Evolutionary conservation across 805 yeast genomes (phyloP), one percentile per base, ranked within the genome.

Genomic region (Ogataea trehaloabstinens): DNA sequence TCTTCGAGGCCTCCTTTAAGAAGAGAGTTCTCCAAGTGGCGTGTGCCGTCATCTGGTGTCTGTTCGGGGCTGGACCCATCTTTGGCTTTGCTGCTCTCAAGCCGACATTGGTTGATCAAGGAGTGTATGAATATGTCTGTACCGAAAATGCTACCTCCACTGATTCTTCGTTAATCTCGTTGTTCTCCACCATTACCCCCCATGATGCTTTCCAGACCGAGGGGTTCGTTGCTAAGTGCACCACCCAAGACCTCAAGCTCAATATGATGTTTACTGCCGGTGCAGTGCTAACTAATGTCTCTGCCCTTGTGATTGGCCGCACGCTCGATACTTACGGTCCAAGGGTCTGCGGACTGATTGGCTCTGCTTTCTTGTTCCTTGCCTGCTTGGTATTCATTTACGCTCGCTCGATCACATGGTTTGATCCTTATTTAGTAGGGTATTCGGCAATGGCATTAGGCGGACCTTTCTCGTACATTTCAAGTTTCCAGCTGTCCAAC

Each of bases 1-100:
- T 60, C 44, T 61, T 61, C 34, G 64, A 61, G 40, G 40, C 51
- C 3, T 31, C 62, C 1, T 21, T 42, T n/a, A 51, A 43, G 18
- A 66, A 46, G 27, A 59, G 72, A 43, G 25, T 68, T 7, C 24
- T 53, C 16, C 81, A 75, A 54, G 68, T 73, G 31, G 55, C 52
- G 12, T 69, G 78, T 60, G 79, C 81, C 16, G 73, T 74, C 16
- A 42, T 64, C 13, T 76, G 80, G 80, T 74, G 80, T 49, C 57
- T 76, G 6, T 56, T 76, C 19, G 72, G 79, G 4, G 80, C 78
- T 3, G 81, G 81, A 4, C 78, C 80, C 3, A 72, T 75, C 24
- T 76, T 76, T 53, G 81, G 81, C 5, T 76, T 76, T 61, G 81
- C 81, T 5, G 81, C 81, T 12, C 60, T 76, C 50, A 76, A 76